Conservation (phyloP, 1,139 yeast genomes). For the Candida tetrigidarum region DNA sequence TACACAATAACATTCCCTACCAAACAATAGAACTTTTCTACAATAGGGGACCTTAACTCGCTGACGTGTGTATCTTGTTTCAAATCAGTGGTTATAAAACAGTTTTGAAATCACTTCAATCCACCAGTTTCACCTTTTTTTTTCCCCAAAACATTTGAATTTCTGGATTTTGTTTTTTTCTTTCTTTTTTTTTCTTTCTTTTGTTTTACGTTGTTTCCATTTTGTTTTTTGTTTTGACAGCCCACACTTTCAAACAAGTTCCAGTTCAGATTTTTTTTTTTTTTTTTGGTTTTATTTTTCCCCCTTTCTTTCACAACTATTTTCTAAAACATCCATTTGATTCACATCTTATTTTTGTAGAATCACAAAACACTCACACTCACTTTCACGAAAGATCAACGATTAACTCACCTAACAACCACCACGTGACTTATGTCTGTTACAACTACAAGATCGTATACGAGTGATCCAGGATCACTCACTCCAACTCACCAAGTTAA, state of each 20-base stretch:
- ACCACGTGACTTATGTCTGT: conserved; percentile 1
- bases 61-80: not conserved
- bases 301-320: not conserved
- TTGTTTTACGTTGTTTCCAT: too few relatives aligned
- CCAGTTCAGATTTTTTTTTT: not conserved
- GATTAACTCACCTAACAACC: not conserved
- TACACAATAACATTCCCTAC: not conserved
- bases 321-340: not conserved
- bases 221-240: not conserved
- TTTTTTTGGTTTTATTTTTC: too few relatives aligned
- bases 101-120: conserved; percentile 4
- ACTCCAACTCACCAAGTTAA: conserved; percentile 24
- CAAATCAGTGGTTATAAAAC: conserved; percentile 2
- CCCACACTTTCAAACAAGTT: conserved; percentile 2
- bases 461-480: conserved; percentile 1
- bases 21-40: too few relatives aligned
- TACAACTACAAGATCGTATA: conserved; percentile 4
- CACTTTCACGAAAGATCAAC: not conserved
- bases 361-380: not conserved
- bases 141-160: too few relatives aligned
- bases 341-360: not conserved
- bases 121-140: not conserved
- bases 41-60: too few relatives aligned
- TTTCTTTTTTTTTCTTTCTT: too few relatives aligned
- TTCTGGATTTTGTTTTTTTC: too few relatives aligned